Conservation (phyloP, 805 yeast species). For the Ogataea salicorniae region DNA sequence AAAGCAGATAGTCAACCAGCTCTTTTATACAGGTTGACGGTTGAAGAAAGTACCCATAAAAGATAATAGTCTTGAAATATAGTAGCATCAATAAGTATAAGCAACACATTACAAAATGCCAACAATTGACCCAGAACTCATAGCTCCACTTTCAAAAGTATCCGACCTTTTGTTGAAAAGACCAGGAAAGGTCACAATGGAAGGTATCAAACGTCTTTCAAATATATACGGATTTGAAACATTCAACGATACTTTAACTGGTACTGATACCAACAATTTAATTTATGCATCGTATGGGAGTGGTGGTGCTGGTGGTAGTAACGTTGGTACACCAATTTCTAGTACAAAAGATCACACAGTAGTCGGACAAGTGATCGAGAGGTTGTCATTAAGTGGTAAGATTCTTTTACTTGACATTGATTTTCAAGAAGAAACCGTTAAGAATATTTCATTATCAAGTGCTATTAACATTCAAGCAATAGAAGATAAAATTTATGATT, state of each 20-base stretch:
- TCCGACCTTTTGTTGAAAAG: constrained; percentile 30
- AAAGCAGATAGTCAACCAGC: too few species aligned
- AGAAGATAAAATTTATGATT: constrained; percentile 20
- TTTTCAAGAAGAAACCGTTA: constrained; percentile 23
- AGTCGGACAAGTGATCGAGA: constrained; percentile 14
- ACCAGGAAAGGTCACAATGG: constrained; percentile 32
- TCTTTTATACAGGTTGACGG: too few species aligned
- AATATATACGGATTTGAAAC: constrained; percentile 36
- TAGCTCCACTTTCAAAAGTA: constrained; percentile 28
- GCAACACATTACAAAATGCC: constrained; percentile 20
- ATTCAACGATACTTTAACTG: constrained; percentile 28
- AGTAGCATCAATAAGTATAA: background rate
- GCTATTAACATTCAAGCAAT: constrained; percentile 27
- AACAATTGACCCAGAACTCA: constrained; percentile 29
- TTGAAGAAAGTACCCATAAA: too few species aligned
- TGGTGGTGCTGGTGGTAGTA: constrained; percentile 12
- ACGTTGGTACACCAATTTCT: constrained; percentile 15
- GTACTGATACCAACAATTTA: constrained; percentile 29
- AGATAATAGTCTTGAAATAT: background rate
- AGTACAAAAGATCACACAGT: background rate
- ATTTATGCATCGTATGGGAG: constrained; percentile 18
- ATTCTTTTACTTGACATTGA: constrained; percentile 34
- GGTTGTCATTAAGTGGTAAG: constrained; percentile 32
- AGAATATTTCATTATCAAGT: constrained; percentile 28
- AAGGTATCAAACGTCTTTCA: constrained; percentile 30